Evolutionary conservation across 2,329 filamentous ascomycete species (phyloP).

Genomic region (Metarhizium anisopliae): DNA sequence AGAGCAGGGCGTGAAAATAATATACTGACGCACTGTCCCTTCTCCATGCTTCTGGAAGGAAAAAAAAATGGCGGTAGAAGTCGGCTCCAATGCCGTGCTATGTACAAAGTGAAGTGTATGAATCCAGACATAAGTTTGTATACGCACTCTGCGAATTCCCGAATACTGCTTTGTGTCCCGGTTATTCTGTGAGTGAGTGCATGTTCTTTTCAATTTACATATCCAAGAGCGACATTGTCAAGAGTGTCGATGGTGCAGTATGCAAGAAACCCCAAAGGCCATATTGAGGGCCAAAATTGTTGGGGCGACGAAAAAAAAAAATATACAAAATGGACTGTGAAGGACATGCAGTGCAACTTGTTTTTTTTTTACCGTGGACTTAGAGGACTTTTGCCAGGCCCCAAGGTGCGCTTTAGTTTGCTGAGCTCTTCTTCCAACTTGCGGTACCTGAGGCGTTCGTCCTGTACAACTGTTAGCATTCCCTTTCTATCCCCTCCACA

Average conservation of each 20-base stretch:
- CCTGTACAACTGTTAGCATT: slow-evolving; percentile 28
- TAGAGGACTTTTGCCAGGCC: slow-evolving; percentile 32
- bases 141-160: neutral
- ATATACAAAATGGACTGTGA: neutral
- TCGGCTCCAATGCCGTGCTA: neutral
- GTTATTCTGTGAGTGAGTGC: no score
- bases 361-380: slow-evolving; percentile 24
- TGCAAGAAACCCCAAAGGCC: neutral
- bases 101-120: neutral
- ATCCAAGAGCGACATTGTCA: neutral
- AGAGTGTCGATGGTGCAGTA: neutral
- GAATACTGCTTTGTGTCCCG: neutral
- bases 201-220: neutral
- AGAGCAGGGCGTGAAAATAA: neutral
- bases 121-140: neutral
- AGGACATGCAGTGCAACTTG: neutral
- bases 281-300: neutral
- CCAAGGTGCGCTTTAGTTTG: slow-evolving; percentile 32
- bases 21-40: neutral
- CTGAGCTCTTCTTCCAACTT: slow-evolving; percentile 43
- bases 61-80: neutral
- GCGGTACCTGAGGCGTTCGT: slow-evolving; percentile 38
- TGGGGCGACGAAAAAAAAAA: neutral
- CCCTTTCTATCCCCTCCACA: neutral
- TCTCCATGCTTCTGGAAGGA: neutral